A percentile compares a stretch with the other conserved stretches of the same genome.
These are phyloP conservation scores for Daedaleopsis sinensis DNA, from an alignment of 768 basidiomycete species.

Conservation along the genomic window DNA sequence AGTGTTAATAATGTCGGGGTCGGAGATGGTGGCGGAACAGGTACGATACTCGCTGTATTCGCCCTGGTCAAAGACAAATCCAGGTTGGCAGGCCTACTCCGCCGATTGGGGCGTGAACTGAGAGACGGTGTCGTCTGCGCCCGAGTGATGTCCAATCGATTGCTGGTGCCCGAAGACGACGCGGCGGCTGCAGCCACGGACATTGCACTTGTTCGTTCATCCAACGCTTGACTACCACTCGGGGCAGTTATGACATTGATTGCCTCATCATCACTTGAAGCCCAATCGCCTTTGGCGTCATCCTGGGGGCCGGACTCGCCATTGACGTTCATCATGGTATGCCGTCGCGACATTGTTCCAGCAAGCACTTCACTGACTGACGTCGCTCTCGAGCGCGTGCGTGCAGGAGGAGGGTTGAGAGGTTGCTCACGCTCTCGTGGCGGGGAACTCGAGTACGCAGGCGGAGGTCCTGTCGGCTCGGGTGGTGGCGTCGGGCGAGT, in stretches of 20 bases:
- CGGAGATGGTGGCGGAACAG: slow-evolving; percentile 52
- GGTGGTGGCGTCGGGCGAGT: slow-evolving; percentile 13
- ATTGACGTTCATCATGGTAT: slow-evolving; percentile 32
- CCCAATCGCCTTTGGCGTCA: slow-evolving; percentile 64
- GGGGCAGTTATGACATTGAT: slow-evolving; percentile 84
- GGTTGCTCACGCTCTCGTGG: slow-evolving; percentile 37
- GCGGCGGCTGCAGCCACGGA: slow-evolving; percentile 37
- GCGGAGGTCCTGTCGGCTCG: slow-evolving; percentile 55
- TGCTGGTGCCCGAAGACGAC: slow-evolving; percentile 20
- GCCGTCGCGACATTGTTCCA: slow-evolving; percentile 43
- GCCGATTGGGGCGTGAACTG: slow-evolving; percentile 39
- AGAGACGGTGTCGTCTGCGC: slow-evolving; percentile 28
- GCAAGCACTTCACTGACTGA: slow-evolving; percentile 67
- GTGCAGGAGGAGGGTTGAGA: slow-evolving; percentile 45
- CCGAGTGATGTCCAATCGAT: slow-evolving; percentile 31
- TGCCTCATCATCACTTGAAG: slow-evolving; percentile 83
- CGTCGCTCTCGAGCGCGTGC: slow-evolving; percentile 49
- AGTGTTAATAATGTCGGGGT: slow-evolving; percentile 65
- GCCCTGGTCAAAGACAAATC: slow-evolving; percentile 47
- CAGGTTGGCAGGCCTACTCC: slow-evolving; percentile 68
- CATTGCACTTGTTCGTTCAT: slow-evolving; percentile 77
- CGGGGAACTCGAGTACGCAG: slow-evolving; percentile 54
- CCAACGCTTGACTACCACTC: slow-evolving; percentile 79
- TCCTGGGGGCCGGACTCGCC: slow-evolving; percentile 32
- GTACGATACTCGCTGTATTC: slow-evolving; percentile 37